A percentile compares a stretch with the other conserved stretches of the same genome.
phyloP scores from a whole-genome alignment of 345 rosid species.

The Hibiscus trionum region DNA sequence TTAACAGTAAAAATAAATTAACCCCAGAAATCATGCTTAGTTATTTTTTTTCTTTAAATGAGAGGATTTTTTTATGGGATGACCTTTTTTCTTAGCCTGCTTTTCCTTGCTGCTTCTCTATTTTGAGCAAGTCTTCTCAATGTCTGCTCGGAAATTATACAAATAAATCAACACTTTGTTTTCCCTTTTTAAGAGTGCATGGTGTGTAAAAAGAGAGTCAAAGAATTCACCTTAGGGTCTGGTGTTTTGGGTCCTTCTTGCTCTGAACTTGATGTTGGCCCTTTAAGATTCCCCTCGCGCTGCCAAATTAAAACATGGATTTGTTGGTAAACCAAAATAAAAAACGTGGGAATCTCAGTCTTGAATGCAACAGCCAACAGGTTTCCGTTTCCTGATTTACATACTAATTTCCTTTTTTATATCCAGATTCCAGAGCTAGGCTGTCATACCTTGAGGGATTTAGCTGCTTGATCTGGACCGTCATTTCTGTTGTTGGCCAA shows the following conservation, averaged over 20 bases:
- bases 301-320: conserved; percentile 19
- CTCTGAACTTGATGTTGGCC: conserved; percentile 42
- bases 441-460: conserved; percentile 39
- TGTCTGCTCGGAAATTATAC: conserved; percentile 38
- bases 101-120: conserved; percentile 99
- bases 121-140: conserved; percentile 97
- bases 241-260: conserved; percentile 54
- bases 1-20: neutral
- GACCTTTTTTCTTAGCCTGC: conserved; percentile 94
- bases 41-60: neutral
- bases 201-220: neutral
- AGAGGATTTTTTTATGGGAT: neutral
- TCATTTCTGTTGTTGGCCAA: conserved; percentile 35
- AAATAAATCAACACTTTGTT: neutral
- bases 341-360: conserved; percentile 6
- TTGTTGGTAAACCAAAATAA: neutral
- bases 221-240: conserved; percentile 44
- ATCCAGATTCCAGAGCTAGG: neutral
- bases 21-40: neutral
- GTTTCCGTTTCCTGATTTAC: neutral
- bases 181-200: neutral
- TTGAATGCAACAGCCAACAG: neutral
- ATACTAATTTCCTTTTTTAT: neutral
- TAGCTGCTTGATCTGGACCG: conserved; percentile 24
- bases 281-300: conserved; percentile 50